Percentiles rank a stretch among this genome's conserved stretches.
phyloP scores from a whole-genome alignment of 2,329 filamentous ascomycete species.

The Diaporthe longicolla region DNA sequence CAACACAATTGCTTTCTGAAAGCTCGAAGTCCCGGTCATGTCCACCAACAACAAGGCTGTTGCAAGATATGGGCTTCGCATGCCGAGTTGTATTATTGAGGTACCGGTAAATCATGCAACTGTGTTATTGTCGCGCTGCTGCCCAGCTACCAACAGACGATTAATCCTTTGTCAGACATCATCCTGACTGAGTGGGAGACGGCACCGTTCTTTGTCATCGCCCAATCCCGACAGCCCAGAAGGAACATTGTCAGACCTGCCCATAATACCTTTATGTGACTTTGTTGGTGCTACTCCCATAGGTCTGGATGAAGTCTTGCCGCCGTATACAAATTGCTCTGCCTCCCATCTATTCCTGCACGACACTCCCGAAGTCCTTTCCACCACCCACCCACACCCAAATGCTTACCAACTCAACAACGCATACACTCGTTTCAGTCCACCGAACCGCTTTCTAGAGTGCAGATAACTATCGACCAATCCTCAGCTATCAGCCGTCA shows the following conservation, averaged over 20 bases:
- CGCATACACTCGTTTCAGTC: not conserved
- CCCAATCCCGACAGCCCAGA: too few species aligned
- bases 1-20: not conserved
- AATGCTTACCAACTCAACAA: not conserved
- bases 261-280: not conserved
- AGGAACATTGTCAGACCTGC: not conserved
- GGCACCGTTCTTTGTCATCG: not conserved
- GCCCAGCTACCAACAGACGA: not conserved
- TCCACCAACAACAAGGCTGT: not conserved
- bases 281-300: too few species aligned
- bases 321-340: not conserved
- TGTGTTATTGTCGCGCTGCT: not conserved
- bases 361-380: rapidly evolving
- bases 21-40: too few species aligned
- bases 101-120: not conserved
- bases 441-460: not conserved
- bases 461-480: too few species aligned
- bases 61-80: not conserved
- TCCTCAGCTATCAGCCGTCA: too few species aligned
- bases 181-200: not conserved
- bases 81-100: not conserved
- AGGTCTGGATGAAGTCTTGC: too few species aligned
- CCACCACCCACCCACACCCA: too few species aligned
- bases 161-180: not conserved
- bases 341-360: not conserved